A percentile compares a stretch with the other conserved stretches of the same genome.
phyloP scores from a whole-genome alignment of 306 rosid genomes.

The Cucurbita pepo region DNA sequence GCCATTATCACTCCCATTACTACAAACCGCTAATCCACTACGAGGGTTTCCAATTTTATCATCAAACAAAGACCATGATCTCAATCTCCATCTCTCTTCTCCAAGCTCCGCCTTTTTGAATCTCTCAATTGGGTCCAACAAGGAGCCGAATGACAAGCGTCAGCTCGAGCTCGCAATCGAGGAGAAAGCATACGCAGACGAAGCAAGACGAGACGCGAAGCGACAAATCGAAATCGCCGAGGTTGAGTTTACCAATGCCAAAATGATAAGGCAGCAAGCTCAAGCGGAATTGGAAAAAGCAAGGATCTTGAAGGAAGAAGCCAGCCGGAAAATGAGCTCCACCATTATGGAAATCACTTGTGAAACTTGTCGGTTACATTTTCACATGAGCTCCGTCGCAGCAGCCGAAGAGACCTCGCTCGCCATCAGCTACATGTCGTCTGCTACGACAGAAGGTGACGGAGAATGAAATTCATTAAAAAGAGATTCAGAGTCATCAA shows the following conservation, averaged over 20 bases:
- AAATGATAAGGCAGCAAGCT: constrained; percentile 69
- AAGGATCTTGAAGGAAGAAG: constrained; percentile 54
- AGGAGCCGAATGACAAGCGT: not conserved
- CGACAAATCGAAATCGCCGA: constrained; percentile 64
- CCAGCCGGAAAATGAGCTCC: constrained; percentile 49
- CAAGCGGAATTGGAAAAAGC: constrained; percentile 62
- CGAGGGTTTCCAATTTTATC: constrained; percentile 25
- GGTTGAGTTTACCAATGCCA: constrained; percentile 63
- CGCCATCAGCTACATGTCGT: constrained; percentile 69
- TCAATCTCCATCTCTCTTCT: constrained; percentile 63
- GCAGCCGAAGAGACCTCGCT: constrained; percentile 57
- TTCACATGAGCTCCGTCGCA: constrained; percentile 18
- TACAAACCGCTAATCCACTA: constrained; percentile 7
- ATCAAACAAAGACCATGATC: constrained; percentile 25
- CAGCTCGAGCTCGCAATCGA: constrained; percentile 50
- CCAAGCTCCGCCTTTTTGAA: constrained; percentile 32
- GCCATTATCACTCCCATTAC: constrained; percentile 1
- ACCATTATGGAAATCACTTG: constrained; percentile 75
- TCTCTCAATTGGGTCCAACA: constrained; percentile 57
- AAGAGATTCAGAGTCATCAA: not conserved
- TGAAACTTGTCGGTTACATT: constrained; percentile 61
- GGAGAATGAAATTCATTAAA: constrained; percentile 16
- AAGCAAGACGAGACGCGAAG: constrained; percentile 69
- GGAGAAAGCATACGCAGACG: constrained; percentile 65
- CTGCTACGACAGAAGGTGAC: constrained; percentile 70